Conservation (phyloP, 1,284 basidiomycete genomes). For the Sporisorium sorghi region DNA sequence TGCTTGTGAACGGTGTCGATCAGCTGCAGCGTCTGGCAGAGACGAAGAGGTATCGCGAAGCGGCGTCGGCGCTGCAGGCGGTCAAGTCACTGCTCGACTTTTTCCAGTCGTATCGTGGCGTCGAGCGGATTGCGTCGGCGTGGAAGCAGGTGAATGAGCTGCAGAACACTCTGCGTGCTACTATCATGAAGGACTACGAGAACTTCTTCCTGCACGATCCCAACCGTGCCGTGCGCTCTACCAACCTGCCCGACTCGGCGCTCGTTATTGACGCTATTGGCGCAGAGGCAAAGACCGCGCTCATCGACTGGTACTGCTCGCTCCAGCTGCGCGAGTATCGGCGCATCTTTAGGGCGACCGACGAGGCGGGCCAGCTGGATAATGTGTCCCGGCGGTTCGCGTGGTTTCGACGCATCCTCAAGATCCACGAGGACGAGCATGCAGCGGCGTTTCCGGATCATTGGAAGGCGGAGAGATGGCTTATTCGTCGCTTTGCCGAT, state of each 20-base stretch:
- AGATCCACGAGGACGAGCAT: constrained; percentile 87
- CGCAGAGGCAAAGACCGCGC: constrained; percentile 71
- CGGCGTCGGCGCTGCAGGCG: constrained; percentile 62
- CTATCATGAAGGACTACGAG: constrained; percentile 63
- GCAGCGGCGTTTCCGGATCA: constrained; percentile 55
- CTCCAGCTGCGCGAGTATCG: constrained; percentile 95
- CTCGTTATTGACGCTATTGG: constrained; percentile 66
- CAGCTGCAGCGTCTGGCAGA: constrained; percentile 62
- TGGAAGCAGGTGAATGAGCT: constrained; percentile 57
- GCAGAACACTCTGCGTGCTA: constrained; percentile 51
- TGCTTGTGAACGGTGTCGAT: constrained; percentile 61
- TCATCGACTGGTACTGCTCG: constrained; percentile 89
- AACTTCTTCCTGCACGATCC: constrained; percentile 57
- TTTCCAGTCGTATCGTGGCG: constrained; percentile 58
- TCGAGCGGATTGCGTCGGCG: constrained; percentile 58
- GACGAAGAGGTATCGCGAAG: constrained; percentile 58
- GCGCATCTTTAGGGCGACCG: constrained; percentile 80
- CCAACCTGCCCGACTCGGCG: constrained; percentile 60
- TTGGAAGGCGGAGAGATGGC: constrained; percentile 63
- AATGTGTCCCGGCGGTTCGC: constrained; percentile 92
- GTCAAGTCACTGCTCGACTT: constrained; percentile 62
- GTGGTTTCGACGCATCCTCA: constrained; percentile 93
- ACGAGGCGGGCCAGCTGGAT: constrained; percentile 89
- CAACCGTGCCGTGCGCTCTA: constrained; percentile 48
- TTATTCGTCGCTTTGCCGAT: constrained; percentile 61